Evolutionary conservation across 306 rosid species (phyloP).

Genomic region (Oemleria cerasiformis): DNA sequence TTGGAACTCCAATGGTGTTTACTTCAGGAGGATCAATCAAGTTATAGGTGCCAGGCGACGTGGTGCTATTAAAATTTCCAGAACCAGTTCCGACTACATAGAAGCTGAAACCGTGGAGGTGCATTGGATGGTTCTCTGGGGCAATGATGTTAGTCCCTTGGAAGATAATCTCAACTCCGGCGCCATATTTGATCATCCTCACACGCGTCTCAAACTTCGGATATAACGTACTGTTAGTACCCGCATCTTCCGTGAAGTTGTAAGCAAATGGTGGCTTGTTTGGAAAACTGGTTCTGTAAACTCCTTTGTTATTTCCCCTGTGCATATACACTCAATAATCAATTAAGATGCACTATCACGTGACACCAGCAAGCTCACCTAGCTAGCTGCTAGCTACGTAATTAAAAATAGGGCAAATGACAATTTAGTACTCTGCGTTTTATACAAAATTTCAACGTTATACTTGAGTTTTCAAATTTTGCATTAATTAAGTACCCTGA

Average conservation of each 20-base stretch:
- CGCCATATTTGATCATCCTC: conserved; percentile 26
- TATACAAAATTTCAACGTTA: too few species aligned
- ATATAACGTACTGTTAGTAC: not conserved
- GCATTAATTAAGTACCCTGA: too few species aligned
- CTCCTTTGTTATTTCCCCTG: conserved; percentile 31
- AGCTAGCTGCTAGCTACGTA: too few species aligned
- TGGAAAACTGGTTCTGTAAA: conserved; percentile 32
- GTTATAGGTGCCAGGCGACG: conserved; percentile 25
- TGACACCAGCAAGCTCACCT: too few species aligned
- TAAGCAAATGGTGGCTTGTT: conserved; percentile 16
- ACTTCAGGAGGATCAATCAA: conserved; percentile 32
- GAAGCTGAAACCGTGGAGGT: conserved; percentile 50
- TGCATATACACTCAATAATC: not conserved
- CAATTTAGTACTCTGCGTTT: too few species aligned
- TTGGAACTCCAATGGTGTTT: conserved; percentile 33
- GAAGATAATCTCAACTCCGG: conserved; percentile 37
- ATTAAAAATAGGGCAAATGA: too few species aligned
- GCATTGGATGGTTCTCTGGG: conserved; percentile 50
- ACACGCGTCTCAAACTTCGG: conserved; percentile 32
- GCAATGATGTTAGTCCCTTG: conserved; percentile 38
- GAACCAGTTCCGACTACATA: conserved; percentile 34
- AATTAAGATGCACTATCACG: too few species aligned
- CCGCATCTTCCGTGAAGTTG: conserved; percentile 41
- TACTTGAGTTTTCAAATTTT: too few species aligned
- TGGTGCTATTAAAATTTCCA: conserved; percentile 23